Base-by-base conservation (phyloP, 805 yeast genomes). In the Alloascoidea africana region DNA sequence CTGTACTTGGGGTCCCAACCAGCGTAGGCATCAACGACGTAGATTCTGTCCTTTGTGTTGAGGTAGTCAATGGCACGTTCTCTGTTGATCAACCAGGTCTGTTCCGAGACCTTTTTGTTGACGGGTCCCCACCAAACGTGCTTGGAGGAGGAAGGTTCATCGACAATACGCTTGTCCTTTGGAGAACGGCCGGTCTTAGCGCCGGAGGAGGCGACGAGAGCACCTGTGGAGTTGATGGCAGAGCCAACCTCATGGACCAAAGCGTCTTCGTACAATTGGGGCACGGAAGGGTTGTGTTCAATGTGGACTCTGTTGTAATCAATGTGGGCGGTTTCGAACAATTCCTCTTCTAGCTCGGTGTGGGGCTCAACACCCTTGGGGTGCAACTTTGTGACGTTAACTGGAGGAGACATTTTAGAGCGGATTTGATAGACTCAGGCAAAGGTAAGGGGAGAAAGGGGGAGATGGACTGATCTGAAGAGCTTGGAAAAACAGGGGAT, bases 91-190 rank as follows among this genome's bases (percentile, higher is more conserved):
- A 75, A 73, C 97, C 97, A 89, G 16, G 96, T 86, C 57, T 78
- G 76, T 62, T 85, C 94, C 42, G 84, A 80, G 50, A 89, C 87
- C 63, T 89, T 83, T 64, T 82, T 85, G 68, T 89, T 89, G 48
- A 89, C 98, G 2, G 97, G 97, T 17, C 98, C 98, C 98, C 98
- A 89, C 98, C 98, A 89, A 50, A 89, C 75, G 54, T 87, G 66
- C 41, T 83, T 70, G 42, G 70, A 62, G 32, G 96, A 85, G 37
- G 91, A 70, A 50, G 73, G 80, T 66, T 91, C 97, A 52, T 87
- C 96, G 44, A 89, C 96, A 58, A 89, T 84, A 66, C 98, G 82
- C 63, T 89, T 89, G 65, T 89, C 98, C 67, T 82, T 83, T 58
- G 98, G 98, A 27, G 96, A 89, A 64, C 98, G 80, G 53, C 98